Conservation (phyloP, 148 eudicot species). For the Suaeda aralocaspica region DNA sequence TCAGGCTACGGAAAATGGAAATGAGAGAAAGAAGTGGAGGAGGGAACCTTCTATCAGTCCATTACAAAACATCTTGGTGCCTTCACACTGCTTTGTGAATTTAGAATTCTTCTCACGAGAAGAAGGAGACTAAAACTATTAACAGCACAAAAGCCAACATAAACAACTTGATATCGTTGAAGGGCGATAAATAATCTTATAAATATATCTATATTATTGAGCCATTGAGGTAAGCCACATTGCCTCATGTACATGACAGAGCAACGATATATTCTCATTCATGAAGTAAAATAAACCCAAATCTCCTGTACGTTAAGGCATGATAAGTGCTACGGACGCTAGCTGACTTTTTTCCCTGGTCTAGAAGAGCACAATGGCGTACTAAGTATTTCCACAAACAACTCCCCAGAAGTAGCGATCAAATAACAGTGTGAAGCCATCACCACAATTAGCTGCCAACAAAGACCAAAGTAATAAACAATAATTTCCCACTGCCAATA, state of each 20-base stretch:
- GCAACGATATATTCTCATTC: neutral
- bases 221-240: neutral
- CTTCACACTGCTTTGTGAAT: neutral
- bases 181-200: no score
- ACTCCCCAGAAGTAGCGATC: conserved; percentile 90
- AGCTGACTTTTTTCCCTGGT: conserved; percentile 40
- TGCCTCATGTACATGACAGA: neutral
- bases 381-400: conserved; percentile 92
- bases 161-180: neutral
- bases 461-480: conserved; percentile 17
- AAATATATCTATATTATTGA: no score
- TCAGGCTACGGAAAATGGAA: neutral
- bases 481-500: neutral
- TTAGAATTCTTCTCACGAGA: neutral
- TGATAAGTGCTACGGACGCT: conserved; percentile 41
- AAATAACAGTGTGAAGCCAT: conserved; percentile 99
- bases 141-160: neutral
- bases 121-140: neutral
- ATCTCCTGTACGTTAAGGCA: conserved; percentile 42
- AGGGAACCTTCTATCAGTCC: neutral
- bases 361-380: conserved; percentile 72
- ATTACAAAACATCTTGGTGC: neutral
- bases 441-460: conserved; percentile 75
- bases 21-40: neutral
- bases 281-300: conserved; percentile 42